Evolutionary conservation across 345 rosid genomes (phyloP), one percentile per base, ranked within the genome.

Genomic region (Eucalyptus fibrosa): DNA sequence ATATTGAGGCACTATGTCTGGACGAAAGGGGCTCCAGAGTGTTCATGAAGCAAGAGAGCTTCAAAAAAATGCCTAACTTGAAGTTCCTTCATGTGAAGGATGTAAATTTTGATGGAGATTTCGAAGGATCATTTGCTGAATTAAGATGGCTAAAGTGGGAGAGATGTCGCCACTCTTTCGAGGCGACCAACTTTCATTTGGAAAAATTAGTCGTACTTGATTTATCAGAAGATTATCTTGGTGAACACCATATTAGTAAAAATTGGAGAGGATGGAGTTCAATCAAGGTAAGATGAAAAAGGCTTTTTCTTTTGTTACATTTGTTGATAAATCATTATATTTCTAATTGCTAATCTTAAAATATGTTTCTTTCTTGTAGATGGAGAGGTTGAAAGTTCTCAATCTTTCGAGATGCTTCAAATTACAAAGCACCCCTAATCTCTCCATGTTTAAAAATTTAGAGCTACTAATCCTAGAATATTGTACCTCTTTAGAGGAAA

Each of bases 171-270:
- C 2, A 7, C 3, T 14, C 10, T n/a, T 65, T n/a, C 3, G 1
- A n/a, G 3, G 40, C 6, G 2, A 65, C 40, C 11, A n/a, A n/a
- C 7, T 18, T 65, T 65, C 11, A n/a, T 65, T 65, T n/a, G 77
- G 40, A n/a, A 4, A 65, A 65, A 65, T 65, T 65, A 8, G 18
- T n/a, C 1, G 1, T n/a, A 4, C 77, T 65, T n/a, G 6, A 65
- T 65, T 65, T 65, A 65, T 65, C 77, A 8, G 10, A 5, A 5
- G 17, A 50, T 50, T 5, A 14, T 50, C 1, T 50, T 14, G 7
- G 7, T 14, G 51, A 5, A 50, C 7, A 14, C 7, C 0, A 0
- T 40, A 40, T 40, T n/a, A n/a, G n/a, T n/a, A n/a, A n/a, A n/a
- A n/a, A n/a, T n/a, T n/a, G n/a, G n/a, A n/a, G n/a, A n/a, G n/a